Base-by-base conservation (phyloP, 768 basidiomycete species). In the Pleurotus giganteus region DNA sequence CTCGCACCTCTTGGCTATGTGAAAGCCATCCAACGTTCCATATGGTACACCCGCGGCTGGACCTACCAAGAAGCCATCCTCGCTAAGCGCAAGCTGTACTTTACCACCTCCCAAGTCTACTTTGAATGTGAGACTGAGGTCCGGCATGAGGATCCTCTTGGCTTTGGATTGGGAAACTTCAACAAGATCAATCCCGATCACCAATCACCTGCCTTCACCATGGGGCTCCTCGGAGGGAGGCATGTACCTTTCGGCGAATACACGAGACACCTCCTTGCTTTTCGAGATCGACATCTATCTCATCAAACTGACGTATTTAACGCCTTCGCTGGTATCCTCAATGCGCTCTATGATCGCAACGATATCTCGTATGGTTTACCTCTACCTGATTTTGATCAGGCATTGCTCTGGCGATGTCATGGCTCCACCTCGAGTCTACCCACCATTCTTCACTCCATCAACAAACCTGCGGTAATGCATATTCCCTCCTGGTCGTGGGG, bases 61-160 rank as follows among this genome's bases (percentile, higher is more conserved):
- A 47, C 46, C 2, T 47, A 47, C 27, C 46, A 47, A 17, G 46
- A 47, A 47, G 46, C 29, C n/a, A 47, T 47, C 26, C 29, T 47
- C 9, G 27, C 46, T 17, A n/a, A 27, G n/a, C 46, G 46, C 4
- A 28, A 27, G 24, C 24, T 47, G 2, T 28, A n/a, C 46, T 47
- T 47, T 23, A n/a, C 46, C 24, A 15, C 27, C 15, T n/a, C 27
- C 5, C 46, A 47, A 47, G 46, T 47, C 8, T 47, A 47, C 28
- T 47, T 47, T 6, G 46, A 47, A 31, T 47, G 46, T 6, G 0
- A n/a, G 19, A 7, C 4, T 0, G 49, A 51, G 4, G 31, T 51
- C 7, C 37, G 15, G 8, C n/a, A 34, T 3, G 49, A 51, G 13
- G 49, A 51, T 23, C 39, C 12, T 7, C 39, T 41, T 41, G n/a